Evolutionary conservation across 2,329 filamentous ascomycete genomes (phyloP).

Genomic region (Elsinoe australis): DNA sequence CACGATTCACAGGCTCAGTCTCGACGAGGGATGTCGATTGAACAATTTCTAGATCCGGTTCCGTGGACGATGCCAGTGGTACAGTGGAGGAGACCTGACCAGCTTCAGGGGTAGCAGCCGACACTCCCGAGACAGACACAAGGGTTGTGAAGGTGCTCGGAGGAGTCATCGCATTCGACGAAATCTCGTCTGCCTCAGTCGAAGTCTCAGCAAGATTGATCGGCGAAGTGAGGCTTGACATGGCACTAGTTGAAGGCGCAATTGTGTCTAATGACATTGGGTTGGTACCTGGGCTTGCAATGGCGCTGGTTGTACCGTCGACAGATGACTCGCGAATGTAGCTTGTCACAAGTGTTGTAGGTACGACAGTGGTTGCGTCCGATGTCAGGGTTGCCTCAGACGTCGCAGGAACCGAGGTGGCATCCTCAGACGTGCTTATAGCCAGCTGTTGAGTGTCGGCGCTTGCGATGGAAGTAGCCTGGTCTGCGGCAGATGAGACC

Average conservation of each 20-base stretch:
- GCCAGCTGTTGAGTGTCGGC: neutral
- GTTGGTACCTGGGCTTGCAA: neutral
- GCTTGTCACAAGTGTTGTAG: conserved; percentile 7
- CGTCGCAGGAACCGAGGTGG: neutral
- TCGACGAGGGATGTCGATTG: neutral
- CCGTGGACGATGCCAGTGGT: neutral
- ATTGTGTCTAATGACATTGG: neutral
- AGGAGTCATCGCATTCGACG: neutral
- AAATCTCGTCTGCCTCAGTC: neutral
- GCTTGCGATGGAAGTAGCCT: neutral
- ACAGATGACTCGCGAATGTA: conserved; percentile 5
- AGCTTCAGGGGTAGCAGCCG: neutral
- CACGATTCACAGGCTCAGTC: neutral
- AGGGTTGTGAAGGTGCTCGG: neutral
- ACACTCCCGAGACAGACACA: neutral
- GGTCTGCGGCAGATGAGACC: neutral
- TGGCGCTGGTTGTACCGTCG: neutral
- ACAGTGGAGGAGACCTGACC: neutral
- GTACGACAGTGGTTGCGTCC: neutral
- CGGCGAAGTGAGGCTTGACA: neutral
- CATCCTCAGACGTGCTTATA: neutral
- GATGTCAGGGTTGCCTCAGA: neutral
- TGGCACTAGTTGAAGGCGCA: neutral
- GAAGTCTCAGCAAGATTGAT: no score
- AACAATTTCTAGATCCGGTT: neutral